phyloP scores from a whole-genome alignment of 495 filamentous ascomycete species.

The Ramalina intermedia region DNA sequence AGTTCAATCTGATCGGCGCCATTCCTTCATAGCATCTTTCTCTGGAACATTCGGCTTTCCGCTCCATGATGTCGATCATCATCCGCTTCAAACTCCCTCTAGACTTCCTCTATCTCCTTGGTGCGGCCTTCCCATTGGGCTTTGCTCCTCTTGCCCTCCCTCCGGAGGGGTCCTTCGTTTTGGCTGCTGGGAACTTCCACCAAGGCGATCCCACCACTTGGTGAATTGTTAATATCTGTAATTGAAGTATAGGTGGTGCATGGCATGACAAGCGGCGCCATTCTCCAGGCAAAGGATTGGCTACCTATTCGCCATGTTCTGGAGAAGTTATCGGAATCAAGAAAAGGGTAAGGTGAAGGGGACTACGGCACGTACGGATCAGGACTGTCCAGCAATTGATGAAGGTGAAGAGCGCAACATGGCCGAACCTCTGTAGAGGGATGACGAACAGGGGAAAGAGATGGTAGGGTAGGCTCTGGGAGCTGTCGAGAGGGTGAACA shows the following conservation, averaged over 20 bases:
- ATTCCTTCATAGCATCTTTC: constrained; percentile 26
- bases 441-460: constrained; percentile 76
- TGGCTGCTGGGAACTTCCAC: constrained; percentile 77
- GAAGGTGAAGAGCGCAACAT: constrained; percentile 73
- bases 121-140: constrained; percentile 68
- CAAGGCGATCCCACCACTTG: constrained; percentile 85
- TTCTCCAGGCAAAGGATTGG: constrained; percentile 82
- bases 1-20: too few species aligned
- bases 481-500: constrained; percentile 92
- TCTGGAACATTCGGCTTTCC: constrained; percentile 30
- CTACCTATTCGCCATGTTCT: constrained; percentile 88
- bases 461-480: constrained; percentile 89
- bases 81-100: constrained; percentile 72
- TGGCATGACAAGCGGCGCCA: constrained; percentile 89
- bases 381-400: constrained; percentile 96
- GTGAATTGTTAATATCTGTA: constrained; percentile 98
- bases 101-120: constrained; percentile 73
- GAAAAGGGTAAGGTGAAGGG: not conserved
- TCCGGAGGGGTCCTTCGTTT: constrained; percentile 72
- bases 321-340: not conserved
- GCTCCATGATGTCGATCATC: constrained; percentile 63
- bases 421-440: constrained; percentile 82
- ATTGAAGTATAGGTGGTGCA: constrained; percentile 98
- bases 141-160: constrained; percentile 77
- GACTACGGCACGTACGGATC: constrained; percentile 40